Percentiles rank a stretch among this genome's conserved stretches.
Evolutionary conservation across 2,329 filamentous ascomycete genomes (phyloP).

Genomic region (Cladophialophora immunda): DNA sequence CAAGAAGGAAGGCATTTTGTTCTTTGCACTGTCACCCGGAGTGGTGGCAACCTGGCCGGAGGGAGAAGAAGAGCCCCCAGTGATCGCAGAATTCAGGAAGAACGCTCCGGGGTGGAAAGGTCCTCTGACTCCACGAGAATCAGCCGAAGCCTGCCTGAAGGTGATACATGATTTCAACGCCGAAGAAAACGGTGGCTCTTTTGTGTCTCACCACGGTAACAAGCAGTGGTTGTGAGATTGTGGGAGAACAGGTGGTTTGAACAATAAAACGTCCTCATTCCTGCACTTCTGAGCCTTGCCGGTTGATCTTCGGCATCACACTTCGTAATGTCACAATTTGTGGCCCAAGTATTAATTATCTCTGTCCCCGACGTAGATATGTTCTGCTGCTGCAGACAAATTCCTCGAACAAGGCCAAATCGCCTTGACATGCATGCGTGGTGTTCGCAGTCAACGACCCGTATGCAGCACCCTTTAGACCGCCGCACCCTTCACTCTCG

Average conservation of each 20-base stretch:
- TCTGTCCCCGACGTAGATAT: not conserved
- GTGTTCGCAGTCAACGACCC: not conserved
- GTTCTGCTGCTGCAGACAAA: not conserved
- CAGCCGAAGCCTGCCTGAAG: constrained; percentile 20
- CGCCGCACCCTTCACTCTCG: not conserved
- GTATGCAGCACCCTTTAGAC: not conserved
- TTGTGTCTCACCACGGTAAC: constrained; percentile 64
- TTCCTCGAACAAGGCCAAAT: not conserved
- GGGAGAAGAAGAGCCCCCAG: constrained; percentile 10
- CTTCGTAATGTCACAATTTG: not conserved
- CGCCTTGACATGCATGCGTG: not conserved
- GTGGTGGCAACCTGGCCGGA: constrained; percentile 55
- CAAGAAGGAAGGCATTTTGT: constrained; percentile 60
- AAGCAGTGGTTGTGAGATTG: constrained; percentile 61
- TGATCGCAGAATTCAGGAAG: constrained; percentile 14
- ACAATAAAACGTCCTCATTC: not conserved
- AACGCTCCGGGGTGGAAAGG: constrained; percentile 25
- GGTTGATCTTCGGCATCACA: not conserved
- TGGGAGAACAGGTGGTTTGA: not conserved
- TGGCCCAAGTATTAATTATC: not conserved
- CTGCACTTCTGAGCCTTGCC: not conserved
- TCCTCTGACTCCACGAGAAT: constrained; percentile 25
- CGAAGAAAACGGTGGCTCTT: constrained; percentile 56
- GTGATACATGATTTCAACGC: constrained; percentile 27
- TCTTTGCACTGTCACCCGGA: constrained; percentile 63